Conservation (phyloP, 148 eudicot species). For the Polygonum maritimum region DNA sequence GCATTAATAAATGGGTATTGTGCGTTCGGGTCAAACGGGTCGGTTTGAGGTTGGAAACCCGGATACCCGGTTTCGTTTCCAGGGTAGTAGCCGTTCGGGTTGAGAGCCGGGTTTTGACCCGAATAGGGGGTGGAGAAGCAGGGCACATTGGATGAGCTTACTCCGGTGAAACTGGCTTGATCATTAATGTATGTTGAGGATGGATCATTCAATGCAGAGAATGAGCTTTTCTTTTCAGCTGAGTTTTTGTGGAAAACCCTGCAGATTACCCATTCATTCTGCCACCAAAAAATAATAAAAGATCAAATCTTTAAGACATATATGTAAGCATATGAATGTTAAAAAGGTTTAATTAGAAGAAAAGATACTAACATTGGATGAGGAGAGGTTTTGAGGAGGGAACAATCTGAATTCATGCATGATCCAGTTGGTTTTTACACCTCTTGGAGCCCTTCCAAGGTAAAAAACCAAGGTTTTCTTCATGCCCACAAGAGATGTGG, state of each 20-base stretch:
- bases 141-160: constrained; percentile 46
- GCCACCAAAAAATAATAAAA: constrained; percentile 7
- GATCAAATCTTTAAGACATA: neutral
- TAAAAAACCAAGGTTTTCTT: constrained; percentile 65
- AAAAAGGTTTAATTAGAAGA: too few species aligned
- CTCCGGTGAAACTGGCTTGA: constrained; percentile 10
- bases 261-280: constrained; percentile 69
- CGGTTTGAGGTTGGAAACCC: neutral
- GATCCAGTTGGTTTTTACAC: constrained; percentile 57
- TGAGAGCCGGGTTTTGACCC: neutral
- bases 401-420: constrained; percentile 52
- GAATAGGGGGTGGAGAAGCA: constrained; percentile 73
- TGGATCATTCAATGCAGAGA: constrained; percentile 39
- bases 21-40: neutral
- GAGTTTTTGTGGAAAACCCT: constrained; percentile 45
- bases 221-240: constrained; percentile 34
- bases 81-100: neutral
- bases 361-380: constrained; percentile 25
- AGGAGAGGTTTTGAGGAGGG: constrained; percentile 32
- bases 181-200: constrained; percentile 25
- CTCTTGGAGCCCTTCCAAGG: constrained; percentile 58
- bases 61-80: neutral
- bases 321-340: too few species aligned
- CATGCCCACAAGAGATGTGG: constrained; percentile 48
- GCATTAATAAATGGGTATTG: constrained; percentile 9